These are phyloP conservation scores for Diphasiastrum complanatum DNA, from an alignment of 83 land plant species.

Conservation along the genomic window DNA sequence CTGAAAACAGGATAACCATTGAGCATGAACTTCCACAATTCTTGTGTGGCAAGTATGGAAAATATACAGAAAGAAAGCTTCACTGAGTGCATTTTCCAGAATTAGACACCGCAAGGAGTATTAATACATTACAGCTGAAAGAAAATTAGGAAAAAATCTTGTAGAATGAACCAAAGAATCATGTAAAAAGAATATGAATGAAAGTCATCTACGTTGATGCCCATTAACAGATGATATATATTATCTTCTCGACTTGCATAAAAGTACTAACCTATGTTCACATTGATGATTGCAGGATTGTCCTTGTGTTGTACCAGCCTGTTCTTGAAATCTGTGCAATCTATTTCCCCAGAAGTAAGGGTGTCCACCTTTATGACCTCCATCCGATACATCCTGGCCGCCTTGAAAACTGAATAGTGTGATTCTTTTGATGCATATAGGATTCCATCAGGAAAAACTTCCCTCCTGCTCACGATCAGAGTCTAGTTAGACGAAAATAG, in stretches of 20 bases:
- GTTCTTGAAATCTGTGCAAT: constrained; percentile 63
- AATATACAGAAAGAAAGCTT: no score
- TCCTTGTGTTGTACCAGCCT: constrained; percentile 59
- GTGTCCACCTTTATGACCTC: constrained; percentile 80
- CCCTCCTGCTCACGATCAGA: constrained; percentile 90
- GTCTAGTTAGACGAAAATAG: no score
- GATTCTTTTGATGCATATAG: constrained; percentile 83
- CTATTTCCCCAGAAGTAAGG: constrained; percentile 78
- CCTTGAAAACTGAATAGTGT: constrained; percentile 94
- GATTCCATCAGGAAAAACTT: constrained; percentile 94
- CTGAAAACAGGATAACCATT: constrained; percentile 38
- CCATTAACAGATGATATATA: no score
- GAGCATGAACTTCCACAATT: no score
- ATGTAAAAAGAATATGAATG: no score
- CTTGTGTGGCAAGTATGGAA: no score
- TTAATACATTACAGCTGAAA: no score
- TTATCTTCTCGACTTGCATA: background rate
- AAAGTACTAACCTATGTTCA: constrained; percentile 62
- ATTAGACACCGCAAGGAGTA: no score
- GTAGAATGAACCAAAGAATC: no score
- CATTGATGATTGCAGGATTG: constrained; percentile 90
- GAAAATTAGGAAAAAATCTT: no score
- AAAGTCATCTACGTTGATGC: no score
- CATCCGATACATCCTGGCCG: constrained; percentile 97
- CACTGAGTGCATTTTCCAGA: no score